Base-by-base conservation (phyloP, 2,329 filamentous ascomycete genomes). In the Atkinsonella hypoxylon region DNA sequence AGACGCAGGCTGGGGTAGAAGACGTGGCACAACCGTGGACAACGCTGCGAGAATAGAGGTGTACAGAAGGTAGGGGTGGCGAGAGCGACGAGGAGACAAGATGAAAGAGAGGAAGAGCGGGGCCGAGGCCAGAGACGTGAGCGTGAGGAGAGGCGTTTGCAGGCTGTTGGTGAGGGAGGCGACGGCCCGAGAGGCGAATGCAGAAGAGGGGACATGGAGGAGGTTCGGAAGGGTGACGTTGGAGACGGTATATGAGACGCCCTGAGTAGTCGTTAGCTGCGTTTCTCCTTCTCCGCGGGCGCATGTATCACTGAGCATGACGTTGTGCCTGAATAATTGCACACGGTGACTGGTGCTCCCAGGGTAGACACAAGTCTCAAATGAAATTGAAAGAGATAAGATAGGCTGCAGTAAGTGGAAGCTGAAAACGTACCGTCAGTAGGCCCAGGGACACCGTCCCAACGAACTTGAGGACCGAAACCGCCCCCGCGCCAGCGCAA, bases 31-130 rank as follows among this genome's bases (percentile, higher is more conserved):
- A 43, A 78, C 71, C 20, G 76, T 75, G 43, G 86, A 80, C 39
- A 86, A 70, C 39, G 76, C 72, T 42, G 82, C 78, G 51, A 89
- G 76, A 26, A 89, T 69, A 2, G 83, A 82, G 13, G 88, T 89
- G 81, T 93, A 96, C 53, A 96, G 69, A 26, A 96, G 81, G 65
- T 95, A 97, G 0, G 91, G 91, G 65, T 97, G 91, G 63, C 85
- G 82, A 58, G 79, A 76, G 51, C 82, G 78, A 26, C 80, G 76
- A 0, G 89, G 86, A 2, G 89, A 91, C 57, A 94, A 72, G 43
- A 77, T 66, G 68, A 85, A 96, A 55, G 89, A 87, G 57, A 91
- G 77, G 58, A 88, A 71, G 61, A 96, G 82, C 31, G 87, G 81
- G 48, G 79, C 72, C 49, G 81, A 78, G 48, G 88, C 82, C 58